Percentiles rank a stretch among this genome's conserved stretches.
phyloP scores from a whole-genome alignment of 495 filamentous ascomycete genomes.

The Penicillium salamii region DNA sequence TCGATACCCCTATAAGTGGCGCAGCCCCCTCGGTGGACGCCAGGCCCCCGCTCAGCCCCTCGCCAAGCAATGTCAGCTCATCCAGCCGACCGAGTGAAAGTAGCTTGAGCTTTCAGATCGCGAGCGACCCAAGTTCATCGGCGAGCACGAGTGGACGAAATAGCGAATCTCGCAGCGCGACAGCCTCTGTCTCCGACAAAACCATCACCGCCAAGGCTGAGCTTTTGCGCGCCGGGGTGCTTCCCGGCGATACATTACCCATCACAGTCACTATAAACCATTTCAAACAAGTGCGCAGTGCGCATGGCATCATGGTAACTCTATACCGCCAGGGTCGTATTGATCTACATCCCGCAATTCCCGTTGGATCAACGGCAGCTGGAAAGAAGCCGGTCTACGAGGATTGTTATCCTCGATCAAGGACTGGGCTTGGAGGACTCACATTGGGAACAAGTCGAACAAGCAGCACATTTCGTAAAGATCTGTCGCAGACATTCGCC shows the following conservation, averaged over 20 bases:
- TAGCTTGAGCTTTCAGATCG: slow-evolving; percentile 52
- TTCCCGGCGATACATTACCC: slow-evolving; percentile 79
- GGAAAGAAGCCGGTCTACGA: slow-evolving; percentile 70
- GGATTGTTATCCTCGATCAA: slow-evolving; percentile 75
- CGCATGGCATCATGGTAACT: slow-evolving; percentile 90
- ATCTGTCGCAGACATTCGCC: slow-evolving; percentile 80
- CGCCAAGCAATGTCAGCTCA: slow-evolving; percentile 62
- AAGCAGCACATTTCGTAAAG: slow-evolving; percentile 88
- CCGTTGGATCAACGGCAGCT: slow-evolving; percentile 56
- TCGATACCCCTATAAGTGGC: slow-evolving; percentile 32
- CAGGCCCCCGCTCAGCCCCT: slow-evolving; percentile 50
- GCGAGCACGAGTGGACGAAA: slow-evolving; percentile 37
- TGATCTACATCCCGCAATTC: slow-evolving; percentile 74
- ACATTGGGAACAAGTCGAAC: slow-evolving; percentile 78
- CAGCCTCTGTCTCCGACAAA: slow-evolving; percentile 48
- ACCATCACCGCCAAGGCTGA: slow-evolving; percentile 88
- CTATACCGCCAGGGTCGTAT: slow-evolving; percentile 90
- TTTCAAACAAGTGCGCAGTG: slow-evolving; percentile 78
- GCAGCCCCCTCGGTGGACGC: slow-evolving; percentile 25
- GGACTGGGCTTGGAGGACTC: slow-evolving; percentile 71
- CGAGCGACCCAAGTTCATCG: slow-evolving; percentile 35
- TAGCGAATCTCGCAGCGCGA: slow-evolving; percentile 42
- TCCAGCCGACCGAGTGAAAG: slow-evolving; percentile 60
- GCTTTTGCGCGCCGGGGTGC: slow-evolving; percentile 74
- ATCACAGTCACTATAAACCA: slow-evolving; percentile 81